Percentiles rank a stretch among this genome's conserved stretches.
phyloP scores from a whole-genome alignment of 2,329 filamentous ascomycete species.

The Apiospora sp. region DNA sequence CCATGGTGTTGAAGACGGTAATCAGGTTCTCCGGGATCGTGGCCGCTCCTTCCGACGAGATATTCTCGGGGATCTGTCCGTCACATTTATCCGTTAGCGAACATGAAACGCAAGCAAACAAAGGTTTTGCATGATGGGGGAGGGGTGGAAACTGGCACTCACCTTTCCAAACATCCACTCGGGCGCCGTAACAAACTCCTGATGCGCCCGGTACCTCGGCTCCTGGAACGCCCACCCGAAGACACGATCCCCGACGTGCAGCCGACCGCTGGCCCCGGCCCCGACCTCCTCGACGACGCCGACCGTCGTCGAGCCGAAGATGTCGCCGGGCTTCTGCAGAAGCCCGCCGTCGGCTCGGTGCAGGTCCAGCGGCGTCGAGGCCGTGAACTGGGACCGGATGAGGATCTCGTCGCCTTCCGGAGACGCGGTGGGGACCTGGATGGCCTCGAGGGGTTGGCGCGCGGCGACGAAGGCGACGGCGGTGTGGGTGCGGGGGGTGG shows the following conservation, averaged over 20 bases:
- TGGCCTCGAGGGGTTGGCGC: conserved; percentile 38
- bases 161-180: conserved; percentile 57
- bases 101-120: neutral
- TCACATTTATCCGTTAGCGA: neutral
- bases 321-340: conserved; percentile 56
- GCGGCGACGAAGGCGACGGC: conserved; percentile 39
- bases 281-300: conserved; percentile 63
- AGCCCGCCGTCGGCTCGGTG: conserved; percentile 69
- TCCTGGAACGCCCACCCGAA: conserved; percentile 61
- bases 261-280: conserved; percentile 45
- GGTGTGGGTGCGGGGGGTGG: conserved; percentile 35
- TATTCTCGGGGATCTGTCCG: conserved; percentile 35
- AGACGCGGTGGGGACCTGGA: conserved; percentile 35
- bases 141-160: neutral
- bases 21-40: conserved; percentile 66
- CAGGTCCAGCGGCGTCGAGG: conserved; percentile 67
- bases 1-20: conserved; percentile 64
- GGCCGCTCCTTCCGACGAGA: conserved; percentile 36
- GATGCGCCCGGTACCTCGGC: conserved; percentile 59
- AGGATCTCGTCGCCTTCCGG: conserved; percentile 57
- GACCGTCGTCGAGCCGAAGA: conserved; percentile 59
- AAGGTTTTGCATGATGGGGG: neutral
- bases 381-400: conserved; percentile 64
- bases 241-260: conserved; percentile 63
- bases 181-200: conserved; percentile 61